These are phyloP conservation scores for Rhinocladiella similis DNA, from an alignment of 2,329 filamentous ascomycete species.

Conservation along the genomic window DNA sequence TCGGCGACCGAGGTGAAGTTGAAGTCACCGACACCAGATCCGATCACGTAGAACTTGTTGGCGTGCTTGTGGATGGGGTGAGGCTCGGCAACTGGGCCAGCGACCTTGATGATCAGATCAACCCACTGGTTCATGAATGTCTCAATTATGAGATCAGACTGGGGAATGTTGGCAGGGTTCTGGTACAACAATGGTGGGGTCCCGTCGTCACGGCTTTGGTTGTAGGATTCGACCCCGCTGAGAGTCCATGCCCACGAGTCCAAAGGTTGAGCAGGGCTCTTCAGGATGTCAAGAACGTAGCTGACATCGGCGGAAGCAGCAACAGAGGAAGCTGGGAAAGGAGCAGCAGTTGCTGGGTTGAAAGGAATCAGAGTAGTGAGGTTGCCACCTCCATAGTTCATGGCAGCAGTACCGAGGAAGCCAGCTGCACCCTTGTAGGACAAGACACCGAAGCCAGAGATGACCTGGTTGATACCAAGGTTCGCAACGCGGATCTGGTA, in stretches of 20 bases:
- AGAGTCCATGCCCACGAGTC: conserved; percentile 56
- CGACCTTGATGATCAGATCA: conserved; percentile 54
- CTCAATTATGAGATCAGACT: conserved; percentile 51
- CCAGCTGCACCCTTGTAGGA: conserved; percentile 37
- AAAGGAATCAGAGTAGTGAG: conserved; percentile 45
- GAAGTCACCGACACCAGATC: conserved; percentile 52
- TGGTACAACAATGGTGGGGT: conserved; percentile 49
- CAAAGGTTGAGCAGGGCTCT: conserved; percentile 31
- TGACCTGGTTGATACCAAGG: conserved; percentile 53
- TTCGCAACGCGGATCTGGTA: conserved; percentile 54
- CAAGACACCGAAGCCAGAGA: conserved; percentile 55
- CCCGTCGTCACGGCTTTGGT: conserved; percentile 40
- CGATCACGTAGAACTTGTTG: conserved; percentile 60
- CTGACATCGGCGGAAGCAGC: conserved; percentile 47
- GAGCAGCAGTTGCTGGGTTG: conserved; percentile 43
- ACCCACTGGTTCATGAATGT: conserved; percentile 54
- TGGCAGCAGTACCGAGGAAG: conserved; percentile 42
- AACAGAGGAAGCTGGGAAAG: conserved; percentile 51
- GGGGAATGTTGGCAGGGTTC: conserved; percentile 37
- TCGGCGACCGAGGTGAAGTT: conserved; percentile 56
- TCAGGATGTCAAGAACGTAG: conserved; percentile 38
- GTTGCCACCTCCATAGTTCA: conserved; percentile 52
- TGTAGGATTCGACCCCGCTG: conserved; percentile 44
- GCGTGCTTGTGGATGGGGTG: conserved; percentile 67
- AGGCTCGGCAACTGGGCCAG: conserved; percentile 49